Evolutionary conservation across 768 basidiomycete genomes (phyloP).

Genomic region (Multifurca ochricompacta): DNA sequence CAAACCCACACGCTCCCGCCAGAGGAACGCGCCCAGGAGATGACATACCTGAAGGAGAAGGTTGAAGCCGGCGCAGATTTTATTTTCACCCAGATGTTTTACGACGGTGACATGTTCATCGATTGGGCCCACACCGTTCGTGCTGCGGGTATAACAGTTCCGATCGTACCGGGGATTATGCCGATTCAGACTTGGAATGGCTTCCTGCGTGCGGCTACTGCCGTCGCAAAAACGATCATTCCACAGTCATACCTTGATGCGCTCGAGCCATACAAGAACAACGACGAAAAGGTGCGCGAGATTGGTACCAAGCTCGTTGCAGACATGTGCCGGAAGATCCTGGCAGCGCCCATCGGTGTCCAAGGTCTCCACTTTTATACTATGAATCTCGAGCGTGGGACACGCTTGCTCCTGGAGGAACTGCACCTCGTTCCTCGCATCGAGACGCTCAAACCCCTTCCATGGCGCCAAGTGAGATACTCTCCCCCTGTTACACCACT

Average conservation of each 20-base stretch:
- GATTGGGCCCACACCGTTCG: constrained; percentile 81
- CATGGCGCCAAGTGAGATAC: constrained; percentile 82
- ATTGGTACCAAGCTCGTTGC: constrained; percentile 93
- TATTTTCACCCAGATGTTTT: constrained; percentile 99
- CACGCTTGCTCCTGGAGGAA: constrained; percentile 91
- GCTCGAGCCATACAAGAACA: constrained; percentile 79
- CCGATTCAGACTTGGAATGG: constrained; percentile 97
- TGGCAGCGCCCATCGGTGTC: constrained; percentile 73
- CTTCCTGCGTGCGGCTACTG: constrained; percentile 70
- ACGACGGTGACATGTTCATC: constrained; percentile 87
- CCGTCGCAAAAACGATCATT: constrained; percentile 68
- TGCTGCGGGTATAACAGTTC: constrained; percentile 78
- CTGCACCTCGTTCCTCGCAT: constrained; percentile 79
- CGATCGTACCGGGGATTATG: constrained; percentile 89
- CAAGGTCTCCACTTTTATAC: constrained; percentile 94
- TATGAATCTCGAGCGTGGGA: constrained; percentile 94
- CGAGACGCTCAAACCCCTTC: constrained; percentile 90
- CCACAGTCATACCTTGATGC: constrained; percentile 68
- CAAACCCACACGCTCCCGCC: constrained; percentile 67
- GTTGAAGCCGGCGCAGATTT: constrained; percentile 84
- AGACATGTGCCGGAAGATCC: constrained; percentile 85
- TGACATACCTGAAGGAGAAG: constrained; percentile 84
- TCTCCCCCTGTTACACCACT: constrained; percentile 7
- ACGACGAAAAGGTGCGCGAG: constrained; percentile 89
- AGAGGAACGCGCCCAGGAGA: constrained; percentile 69